Conservation (phyloP, 2,329 filamentous ascomycete genomes). For the Aspergillus brunneoviolaceus region DNA sequence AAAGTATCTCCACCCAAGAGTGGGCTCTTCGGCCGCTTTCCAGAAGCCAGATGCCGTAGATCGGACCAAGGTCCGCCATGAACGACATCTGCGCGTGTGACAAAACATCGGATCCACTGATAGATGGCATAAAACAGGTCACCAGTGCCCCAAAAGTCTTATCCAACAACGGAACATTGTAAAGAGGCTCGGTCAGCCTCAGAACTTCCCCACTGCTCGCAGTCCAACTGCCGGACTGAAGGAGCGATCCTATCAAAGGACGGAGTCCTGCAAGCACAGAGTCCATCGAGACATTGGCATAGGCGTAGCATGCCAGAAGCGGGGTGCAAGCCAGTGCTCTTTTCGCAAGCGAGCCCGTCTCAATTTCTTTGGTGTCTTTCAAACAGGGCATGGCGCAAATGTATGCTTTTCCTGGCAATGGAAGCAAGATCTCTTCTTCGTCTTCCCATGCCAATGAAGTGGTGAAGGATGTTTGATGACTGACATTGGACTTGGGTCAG, state of each 20-base stretch:
- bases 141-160: background rate
- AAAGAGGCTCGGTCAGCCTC: background rate
- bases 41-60: conserved; percentile 12
- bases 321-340: too few species aligned
- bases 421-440: background rate
- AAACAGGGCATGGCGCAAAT: background rate
- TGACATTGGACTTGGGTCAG: background rate
- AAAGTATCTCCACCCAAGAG: background rate
- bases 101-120: conserved; percentile 7
- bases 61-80: conserved; percentile 2
- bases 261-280: too few species aligned
- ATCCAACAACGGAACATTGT: background rate
- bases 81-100: conserved; percentile 12
- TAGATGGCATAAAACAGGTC: conserved; percentile 11
- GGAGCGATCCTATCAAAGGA: too few species aligned
- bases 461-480: background rate
- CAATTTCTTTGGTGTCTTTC: too few species aligned
- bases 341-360: too few species aligned
- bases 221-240: background rate
- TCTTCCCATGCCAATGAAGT: too few species aligned
- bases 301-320: too few species aligned
- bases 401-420: background rate
- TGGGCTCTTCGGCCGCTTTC: conserved; percentile 10
- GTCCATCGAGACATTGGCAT: too few species aligned
- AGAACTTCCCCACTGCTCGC: conserved; percentile 5